phyloP scores from a whole-genome alignment of 306 rosid species.

The Gastrolobium bilobum region DNA sequence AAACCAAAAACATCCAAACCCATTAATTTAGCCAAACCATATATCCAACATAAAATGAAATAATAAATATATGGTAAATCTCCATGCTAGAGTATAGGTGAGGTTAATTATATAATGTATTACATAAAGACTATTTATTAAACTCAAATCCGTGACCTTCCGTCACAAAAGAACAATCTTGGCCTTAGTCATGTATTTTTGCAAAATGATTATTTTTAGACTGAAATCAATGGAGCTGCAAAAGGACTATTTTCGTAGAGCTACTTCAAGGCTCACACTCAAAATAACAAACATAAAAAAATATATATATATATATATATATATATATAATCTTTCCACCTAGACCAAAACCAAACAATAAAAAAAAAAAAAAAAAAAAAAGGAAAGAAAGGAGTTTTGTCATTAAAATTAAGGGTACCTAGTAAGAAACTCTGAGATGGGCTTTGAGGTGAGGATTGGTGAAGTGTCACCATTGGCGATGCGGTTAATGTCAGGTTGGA shows the following conservation, averaged over 20 bases:
- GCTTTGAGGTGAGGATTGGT: slow-evolving; percentile 76
- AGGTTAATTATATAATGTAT: too few relatives aligned
- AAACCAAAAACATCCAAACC: slow-evolving; percentile 11
- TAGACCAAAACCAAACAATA: background rate
- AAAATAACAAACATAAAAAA: background rate
- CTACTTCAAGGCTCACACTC: background rate
- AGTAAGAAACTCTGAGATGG: slow-evolving; percentile 83
- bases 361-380: too few relatives aligned
- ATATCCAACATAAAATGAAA: background rate
- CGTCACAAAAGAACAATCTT: too few relatives aligned
- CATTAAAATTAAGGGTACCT: slow-evolving; percentile 52
- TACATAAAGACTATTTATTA: too few relatives aligned
- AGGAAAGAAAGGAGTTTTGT: background rate
- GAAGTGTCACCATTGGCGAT: slow-evolving; percentile 94
- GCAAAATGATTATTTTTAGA: too few relatives aligned
- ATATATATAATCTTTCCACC: background rate
- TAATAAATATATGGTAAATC: background rate
- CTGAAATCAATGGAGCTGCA: too few relatives aligned
- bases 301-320: too few relatives aligned
- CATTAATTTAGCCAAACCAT: slow-evolving; percentile 17
- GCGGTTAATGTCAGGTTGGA: slow-evolving; percentile 73
- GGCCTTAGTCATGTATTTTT: too few relatives aligned
- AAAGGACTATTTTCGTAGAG: too few relatives aligned
- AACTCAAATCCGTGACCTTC: too few relatives aligned
- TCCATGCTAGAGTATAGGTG: too few relatives aligned